phyloP scores from a whole-genome alignment of 2,329 filamentous ascomycete genomes.

The Fusarium drepaniforme region DNA sequence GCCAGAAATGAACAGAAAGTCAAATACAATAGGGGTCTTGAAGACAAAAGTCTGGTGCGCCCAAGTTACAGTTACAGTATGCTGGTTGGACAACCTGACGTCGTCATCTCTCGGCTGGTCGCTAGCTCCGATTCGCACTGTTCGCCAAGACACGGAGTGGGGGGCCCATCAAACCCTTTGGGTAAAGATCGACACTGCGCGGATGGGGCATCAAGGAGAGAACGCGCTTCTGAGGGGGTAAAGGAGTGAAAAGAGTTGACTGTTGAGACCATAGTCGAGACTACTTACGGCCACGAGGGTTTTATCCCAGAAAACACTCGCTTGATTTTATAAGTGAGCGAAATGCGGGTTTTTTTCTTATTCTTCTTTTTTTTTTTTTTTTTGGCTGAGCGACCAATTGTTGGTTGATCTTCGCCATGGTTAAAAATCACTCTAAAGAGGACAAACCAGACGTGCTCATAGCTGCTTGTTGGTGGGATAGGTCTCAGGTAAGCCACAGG shows the following conservation, averaged over 20 bases:
- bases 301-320: not conserved
- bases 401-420: not conserved
- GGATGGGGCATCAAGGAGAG: not conserved
- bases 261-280: not conserved
- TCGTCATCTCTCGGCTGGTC: not conserved
- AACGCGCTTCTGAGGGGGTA: not conserved
- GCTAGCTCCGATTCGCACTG: not conserved
- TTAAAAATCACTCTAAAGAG: too few species aligned
- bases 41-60: not conserved
- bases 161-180: not conserved
- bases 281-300: not conserved
- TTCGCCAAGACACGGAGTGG: not conserved
- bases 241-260: not conserved
- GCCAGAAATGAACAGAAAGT: not conserved
- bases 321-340: not conserved
- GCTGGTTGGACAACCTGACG: not conserved
- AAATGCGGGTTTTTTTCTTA: not conserved
- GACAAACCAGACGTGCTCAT: too few species aligned
- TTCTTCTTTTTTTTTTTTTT: too few species aligned
- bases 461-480: too few species aligned
- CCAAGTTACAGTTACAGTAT: not conserved
- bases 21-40: not conserved
- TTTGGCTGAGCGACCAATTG: not conserved
- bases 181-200: not conserved
- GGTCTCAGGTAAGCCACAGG: too few species aligned